A percentile compares a stretch with the other conserved stretches of the same genome.
These are phyloP conservation scores for Taphrina sp. DNA, from an alignment of 1,139 yeast genomes.

Conservation along the genomic window DNA sequence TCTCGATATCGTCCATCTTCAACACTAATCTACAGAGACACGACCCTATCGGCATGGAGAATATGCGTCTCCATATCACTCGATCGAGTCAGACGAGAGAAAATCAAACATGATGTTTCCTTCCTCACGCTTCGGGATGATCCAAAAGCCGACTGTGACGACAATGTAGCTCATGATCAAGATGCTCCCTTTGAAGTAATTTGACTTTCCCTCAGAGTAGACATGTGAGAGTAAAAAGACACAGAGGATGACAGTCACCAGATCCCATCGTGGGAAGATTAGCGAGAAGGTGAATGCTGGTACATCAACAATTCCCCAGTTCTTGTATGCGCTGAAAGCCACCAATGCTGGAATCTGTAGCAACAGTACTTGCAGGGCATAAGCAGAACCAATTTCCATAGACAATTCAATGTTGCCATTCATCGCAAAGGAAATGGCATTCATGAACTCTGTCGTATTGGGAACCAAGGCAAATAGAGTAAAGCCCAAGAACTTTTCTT, in stretches of 20 bases:
- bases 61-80: no score
- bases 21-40: no score
- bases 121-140: conserved; percentile 21
- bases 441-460: conserved; percentile 91
- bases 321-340: conserved; percentile 61
- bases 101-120: conserved; percentile 5
- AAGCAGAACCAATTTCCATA: conserved; percentile 98
- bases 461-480: conserved; percentile 96
- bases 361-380: conserved; percentile 93
- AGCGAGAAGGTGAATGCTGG: conserved; percentile 49
- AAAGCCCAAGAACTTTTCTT: conserved; percentile 86
- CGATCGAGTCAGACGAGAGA: no score
- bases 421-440: conserved; percentile 94
- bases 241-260: conserved; percentile 78
- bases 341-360: conserved; percentile 91
- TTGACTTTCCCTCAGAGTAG: conserved; percentile 94
- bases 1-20: no score
- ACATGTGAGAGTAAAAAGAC: conserved; percentile 88
- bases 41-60: no score
- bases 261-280: conserved; percentile 94
- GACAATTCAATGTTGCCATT: conserved; percentile 91
- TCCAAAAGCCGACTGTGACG: conserved; percentile 73
- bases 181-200: conserved; percentile 87
- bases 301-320: conserved; percentile 40
- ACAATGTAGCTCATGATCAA: conserved; percentile 75